A percentile compares a stretch with the other conserved stretches of the same genome.
Evolutionary conservation across 2,329 filamentous ascomycete genomes (phyloP).

Genomic region (Dactylellina cionopaga): DNA sequence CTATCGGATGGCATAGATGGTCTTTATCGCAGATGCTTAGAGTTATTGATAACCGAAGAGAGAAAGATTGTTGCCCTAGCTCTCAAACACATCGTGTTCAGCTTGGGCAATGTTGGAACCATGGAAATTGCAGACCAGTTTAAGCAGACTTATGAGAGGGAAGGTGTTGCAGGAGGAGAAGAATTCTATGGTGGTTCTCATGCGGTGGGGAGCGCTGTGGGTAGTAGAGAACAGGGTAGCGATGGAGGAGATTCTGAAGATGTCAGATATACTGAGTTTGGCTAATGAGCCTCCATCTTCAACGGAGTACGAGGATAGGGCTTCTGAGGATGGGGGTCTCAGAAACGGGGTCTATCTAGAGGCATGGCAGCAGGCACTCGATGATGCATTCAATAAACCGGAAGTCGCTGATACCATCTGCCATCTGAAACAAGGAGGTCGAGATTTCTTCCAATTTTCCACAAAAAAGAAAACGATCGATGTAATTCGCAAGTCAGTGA

Average conservation of each 20-base stretch:
- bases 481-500: slow-evolving; percentile 48
- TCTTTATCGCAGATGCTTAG: slow-evolving; percentile 35
- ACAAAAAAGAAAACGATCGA: slow-evolving; percentile 40
- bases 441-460: slow-evolving; percentile 50
- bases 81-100: slow-evolving; percentile 43
- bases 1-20: slow-evolving; percentile 47
- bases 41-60: slow-evolving; percentile 37
- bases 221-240: background rate
- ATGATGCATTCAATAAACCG: slow-evolving; percentile 35
- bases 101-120: slow-evolving; percentile 32
- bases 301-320: too few species aligned
- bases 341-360: slow-evolving; percentile 8
- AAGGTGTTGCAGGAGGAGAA: slow-evolving; percentile 5
- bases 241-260: background rate
- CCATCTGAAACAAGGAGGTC: slow-evolving; percentile 43
- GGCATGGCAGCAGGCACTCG: slow-evolving; percentile 15
- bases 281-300: too few species aligned
- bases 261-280: too few species aligned
- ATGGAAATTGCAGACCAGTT: slow-evolving; percentile 51
- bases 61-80: slow-evolving; percentile 40
- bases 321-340: background rate
- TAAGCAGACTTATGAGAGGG: slow-evolving; percentile 32
- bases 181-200: slow-evolving; percentile 26
- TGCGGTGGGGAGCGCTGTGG: background rate
- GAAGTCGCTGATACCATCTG: slow-evolving; percentile 50